Base-by-base conservation (phyloP, 1,284 basidiomycete genomes). In the Microbotryum scabiosae region DNA sequence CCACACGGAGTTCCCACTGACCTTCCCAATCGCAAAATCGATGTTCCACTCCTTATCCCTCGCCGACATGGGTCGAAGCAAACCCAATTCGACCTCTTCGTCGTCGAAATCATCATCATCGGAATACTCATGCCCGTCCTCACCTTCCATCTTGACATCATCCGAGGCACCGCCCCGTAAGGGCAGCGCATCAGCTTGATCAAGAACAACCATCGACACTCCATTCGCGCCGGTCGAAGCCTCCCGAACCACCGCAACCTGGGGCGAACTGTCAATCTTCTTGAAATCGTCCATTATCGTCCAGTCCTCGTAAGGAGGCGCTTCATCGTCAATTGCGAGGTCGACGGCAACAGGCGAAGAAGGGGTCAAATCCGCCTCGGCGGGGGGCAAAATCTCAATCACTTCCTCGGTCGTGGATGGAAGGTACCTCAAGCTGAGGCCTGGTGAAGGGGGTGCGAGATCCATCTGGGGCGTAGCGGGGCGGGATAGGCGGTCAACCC, bases 81-180 rank as follows among this genome's bases (percentile, higher is more conserved):
- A 25, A 1, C 66, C 66, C 7, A 68, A 52, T 47, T 68, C 66
- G 54, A 68, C 66, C 51, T 68, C 66, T 6, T 52, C 51, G 12
- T 52, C 51, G 49, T 63, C 64, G 48, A 55, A 54, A 21, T 59
- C 57, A 10, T 62, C 60, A 3, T 61, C 62, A 43, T 59, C 56
- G 25, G 59, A 54, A 2, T 67, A 57, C 5, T 54, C 48, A 4
- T 54, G 59, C 3, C 60, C 59, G 20, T 66, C 51, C 1, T 57
- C 65, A 8, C 52, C 54, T 12, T 48, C 61, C 3, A 41, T 60
- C n/a, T 51, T 57, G 14, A n/a, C 36, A 25, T 51, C 52, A 18
- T 41, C 46, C 4, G 49, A 26, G 3, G 61, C 58, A 4, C 65
- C 65, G 3, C 65, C 65, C 2, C 65, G 55, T 12, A 64, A 8